Percentiles rank a stretch among this genome's conserved stretches.
Evolutionary conservation across 768 basidiomycete species (phyloP).

Genomic region (Xerocomellus amylosporus): DNA sequence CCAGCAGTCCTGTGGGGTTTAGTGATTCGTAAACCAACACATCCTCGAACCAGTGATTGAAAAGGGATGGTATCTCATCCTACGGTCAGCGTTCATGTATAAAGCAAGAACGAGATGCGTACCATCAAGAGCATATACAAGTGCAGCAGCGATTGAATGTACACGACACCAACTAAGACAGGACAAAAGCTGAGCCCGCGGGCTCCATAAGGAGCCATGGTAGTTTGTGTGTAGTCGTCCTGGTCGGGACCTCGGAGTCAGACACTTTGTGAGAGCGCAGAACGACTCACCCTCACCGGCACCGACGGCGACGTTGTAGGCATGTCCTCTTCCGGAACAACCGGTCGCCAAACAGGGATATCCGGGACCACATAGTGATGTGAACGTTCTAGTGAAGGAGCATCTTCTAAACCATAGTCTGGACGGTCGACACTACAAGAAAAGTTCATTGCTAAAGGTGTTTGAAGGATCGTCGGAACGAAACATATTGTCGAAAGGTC

Average conservation of each 20-base stretch:
- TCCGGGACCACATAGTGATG: conserved; percentile 2
- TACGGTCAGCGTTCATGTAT: not conserved
- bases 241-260: conserved; percentile 1
- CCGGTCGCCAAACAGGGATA: not conserved
- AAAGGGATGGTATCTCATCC: conserved; percentile 18
- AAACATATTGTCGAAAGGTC: conserved; percentile 6
- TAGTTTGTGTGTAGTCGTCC: not conserved
- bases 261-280: not conserved
- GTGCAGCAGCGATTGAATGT: conserved; percentile 16
- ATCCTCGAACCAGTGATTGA: conserved; percentile 23
- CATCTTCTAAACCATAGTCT: not conserved
- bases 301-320: not conserved
- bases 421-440: conserved; percentile 1
- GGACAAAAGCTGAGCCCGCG: conserved; percentile 24
- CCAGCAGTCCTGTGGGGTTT: not conserved
- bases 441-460: not conserved
- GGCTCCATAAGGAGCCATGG: conserved; percentile 1
- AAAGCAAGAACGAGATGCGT: not conserved
- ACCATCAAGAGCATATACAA: conserved; percentile 27
- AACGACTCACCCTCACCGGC: not conserved
- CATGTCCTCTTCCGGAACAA: not conserved
- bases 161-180: conserved; percentile 9
- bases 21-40: conserved; percentile 12
- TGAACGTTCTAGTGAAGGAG: not conserved
- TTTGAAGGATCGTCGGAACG: conserved; percentile 2